Base-by-base conservation (phyloP, 129 eudicot genomes). In the Artemisia annua region DNA sequence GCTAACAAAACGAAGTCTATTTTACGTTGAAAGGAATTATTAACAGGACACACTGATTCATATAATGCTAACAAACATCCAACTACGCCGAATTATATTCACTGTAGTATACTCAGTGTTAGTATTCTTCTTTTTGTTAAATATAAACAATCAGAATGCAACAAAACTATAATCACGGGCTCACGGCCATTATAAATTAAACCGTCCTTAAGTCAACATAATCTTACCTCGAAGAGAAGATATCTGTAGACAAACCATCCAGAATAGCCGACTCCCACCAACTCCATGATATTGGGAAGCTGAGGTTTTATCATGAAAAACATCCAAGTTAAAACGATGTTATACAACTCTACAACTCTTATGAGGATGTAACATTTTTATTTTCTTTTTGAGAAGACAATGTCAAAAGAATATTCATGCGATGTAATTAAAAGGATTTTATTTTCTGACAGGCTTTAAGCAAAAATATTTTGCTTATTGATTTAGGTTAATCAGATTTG, bases 191-290 rank as follows among this genome's bases (percentile, higher is more conserved):
- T 54, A 67, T 17, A 48, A 59, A 76, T 63, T 68, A 50, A 48
- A 28, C 48, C 60, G 17, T 44, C 32, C 52, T 3, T 55, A 3
- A n/a, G 18, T 54, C 20, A 2, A 39, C 55, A 24, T 2, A 44
- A 55, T 55, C 22, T 74, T 72, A 91, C 99, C 96, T 94, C 79
- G 79, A 90, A 94, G 54, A 94, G 97, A 77, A 94, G 97, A 85
- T 94, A 94, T 77, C 89, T 93, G 85, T 94, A 94, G 62, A 94
- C 88, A 83, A 94, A 94, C 99, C 99, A 94, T 73, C 97, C 99
- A 14, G 96, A 83, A 78, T 94, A 94, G 75, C 97, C 99, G 69
- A 94, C 94, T 52, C 99, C 99, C 66, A 94, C 96, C 87, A 94
- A 83, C 85, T 94, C 99, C 94, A 94, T 59, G 75, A 94, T 63